These are phyloP conservation scores for Ephemerocybe angulata DNA, from an alignment of 768 basidiomycete species.

Conservation along the genomic window DNA sequence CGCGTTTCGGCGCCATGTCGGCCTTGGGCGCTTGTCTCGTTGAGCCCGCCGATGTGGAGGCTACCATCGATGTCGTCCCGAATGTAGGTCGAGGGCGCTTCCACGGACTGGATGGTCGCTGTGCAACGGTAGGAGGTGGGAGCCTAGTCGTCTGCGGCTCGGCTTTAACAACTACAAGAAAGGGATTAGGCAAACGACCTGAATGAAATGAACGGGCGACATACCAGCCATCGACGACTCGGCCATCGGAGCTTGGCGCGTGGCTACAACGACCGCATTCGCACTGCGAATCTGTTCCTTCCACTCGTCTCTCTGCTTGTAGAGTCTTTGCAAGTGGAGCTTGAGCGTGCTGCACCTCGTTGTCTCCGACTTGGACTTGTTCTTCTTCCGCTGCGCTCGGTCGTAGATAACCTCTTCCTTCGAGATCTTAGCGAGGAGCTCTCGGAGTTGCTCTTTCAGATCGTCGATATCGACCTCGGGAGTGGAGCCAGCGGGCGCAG, in stretches of 20 bases:
- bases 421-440: conserved; percentile 13
- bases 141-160: too few species aligned
- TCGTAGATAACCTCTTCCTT: conserved; percentile 10
- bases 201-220: too few species aligned
- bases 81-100: neutral
- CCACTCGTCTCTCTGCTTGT: conserved; percentile 13
- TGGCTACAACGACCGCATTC: too few species aligned
- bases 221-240: too few species aligned
- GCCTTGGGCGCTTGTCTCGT: neutral
- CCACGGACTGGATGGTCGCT: too few species aligned
- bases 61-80: too few species aligned
- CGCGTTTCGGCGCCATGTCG: neutral
- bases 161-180: too few species aligned
- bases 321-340: conserved; percentile 7
- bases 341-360: conserved; percentile 1
- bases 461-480: conserved; percentile 17
- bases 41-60: neutral
- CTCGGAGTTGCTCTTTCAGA: conserved; percentile 11
- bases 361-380: conserved; percentile 12
- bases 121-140: too few species aligned
- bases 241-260: too few species aligned
- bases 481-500: neutral
- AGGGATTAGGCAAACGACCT: too few species aligned
- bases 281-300: conserved; percentile 12
- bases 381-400: conserved; percentile 12